Evolutionary conservation across 192 early-diverging fungal genomes (phyloP).

Genomic region (Coemansia sp.): DNA sequence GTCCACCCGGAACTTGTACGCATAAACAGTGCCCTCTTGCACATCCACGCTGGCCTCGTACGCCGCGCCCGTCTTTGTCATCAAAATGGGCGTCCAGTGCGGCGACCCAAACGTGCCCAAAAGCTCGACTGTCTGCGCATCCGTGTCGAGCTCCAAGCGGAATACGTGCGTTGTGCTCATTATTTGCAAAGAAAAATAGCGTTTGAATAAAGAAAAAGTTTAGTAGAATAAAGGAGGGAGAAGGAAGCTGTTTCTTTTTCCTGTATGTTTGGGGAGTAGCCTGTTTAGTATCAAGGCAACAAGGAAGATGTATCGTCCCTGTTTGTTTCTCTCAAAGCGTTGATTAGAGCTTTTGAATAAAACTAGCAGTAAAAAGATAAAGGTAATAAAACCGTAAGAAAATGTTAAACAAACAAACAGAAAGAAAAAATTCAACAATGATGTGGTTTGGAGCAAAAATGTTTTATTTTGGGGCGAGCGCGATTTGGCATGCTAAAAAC

Average conservation of each 20-base stretch:
- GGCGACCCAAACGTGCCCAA: constrained; percentile 38
- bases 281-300: not conserved
- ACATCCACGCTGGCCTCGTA: constrained; percentile 30
- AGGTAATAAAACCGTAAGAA: constrained; percentile 11
- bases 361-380: constrained; percentile 1
- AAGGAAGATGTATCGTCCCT: not conserved
- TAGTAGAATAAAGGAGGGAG: not conserved
- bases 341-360: too few species aligned
- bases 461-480: not conserved
- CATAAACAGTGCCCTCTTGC: constrained; percentile 10
- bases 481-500: too few species aligned
- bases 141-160: constrained; percentile 15
- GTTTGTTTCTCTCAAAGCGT: not conserved
- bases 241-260: not conserved
- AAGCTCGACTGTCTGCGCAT: constrained; percentile 32
- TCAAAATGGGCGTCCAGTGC: constrained; percentile 39
- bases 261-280: not conserved
- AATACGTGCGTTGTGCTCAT: constrained; percentile 24
- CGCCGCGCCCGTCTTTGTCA: constrained; percentile 25
- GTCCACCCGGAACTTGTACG: constrained; percentile 49
- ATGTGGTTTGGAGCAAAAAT: not conserved
- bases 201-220: not conserved
- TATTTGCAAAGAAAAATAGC: constrained; percentile 2
- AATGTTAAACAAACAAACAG: constrained; percentile 4
- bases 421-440: not conserved